Base-by-base conservation (phyloP, 2,329 filamentous ascomycete species). In the Lecanicillium sp. region DNA sequence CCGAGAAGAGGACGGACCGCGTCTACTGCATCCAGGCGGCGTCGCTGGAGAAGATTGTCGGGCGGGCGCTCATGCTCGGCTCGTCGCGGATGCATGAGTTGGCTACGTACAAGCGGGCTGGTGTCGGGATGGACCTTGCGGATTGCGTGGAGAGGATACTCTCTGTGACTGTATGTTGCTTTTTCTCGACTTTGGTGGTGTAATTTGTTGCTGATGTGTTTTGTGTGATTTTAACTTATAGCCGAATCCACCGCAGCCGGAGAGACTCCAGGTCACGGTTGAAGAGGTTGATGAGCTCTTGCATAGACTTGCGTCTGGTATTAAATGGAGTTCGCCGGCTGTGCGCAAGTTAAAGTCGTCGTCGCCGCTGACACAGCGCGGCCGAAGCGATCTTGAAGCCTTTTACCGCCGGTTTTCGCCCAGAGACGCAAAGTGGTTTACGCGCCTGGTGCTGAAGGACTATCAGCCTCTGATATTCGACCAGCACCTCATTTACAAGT, bases 341-440 rank as follows among this genome's bases (percentile, higher is more conserved):
- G 64, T 87, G 39, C 69, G 73, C 33, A 54, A 59, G 39, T 25
- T 11, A 7, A 11, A 6, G 22, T 25, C 22, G 22, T 52, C 51
- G 22, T 44, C 52, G 12, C 48, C 43, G 39, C 25, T 50, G 22
- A 44, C 47, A 17, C 29, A 41, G 36, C 36, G 48, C 29, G 64
- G 49, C 51, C 73, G 52, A 58, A 59, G 62, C 4, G 56, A 69
- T 4, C 57, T 90, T 1, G 66, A 66, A 15, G 54, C 56, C 0
- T 53, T 89, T 1, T 84, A 84, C 50, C 64, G 61, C 20, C 72
- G 75, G 7, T 54, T 87, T 9, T 67, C 68, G 33, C 75, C 85
- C 3, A 66, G 68, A 31, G 85, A 94, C 53, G 83, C 81, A 4
- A 95, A 95, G 61, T 96, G 89, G 89, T 69, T 95, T 10, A 85